Base-by-base conservation (phyloP, 2,329 filamentous ascomycete genomes). In the Annulohypoxylon truncatum region DNA sequence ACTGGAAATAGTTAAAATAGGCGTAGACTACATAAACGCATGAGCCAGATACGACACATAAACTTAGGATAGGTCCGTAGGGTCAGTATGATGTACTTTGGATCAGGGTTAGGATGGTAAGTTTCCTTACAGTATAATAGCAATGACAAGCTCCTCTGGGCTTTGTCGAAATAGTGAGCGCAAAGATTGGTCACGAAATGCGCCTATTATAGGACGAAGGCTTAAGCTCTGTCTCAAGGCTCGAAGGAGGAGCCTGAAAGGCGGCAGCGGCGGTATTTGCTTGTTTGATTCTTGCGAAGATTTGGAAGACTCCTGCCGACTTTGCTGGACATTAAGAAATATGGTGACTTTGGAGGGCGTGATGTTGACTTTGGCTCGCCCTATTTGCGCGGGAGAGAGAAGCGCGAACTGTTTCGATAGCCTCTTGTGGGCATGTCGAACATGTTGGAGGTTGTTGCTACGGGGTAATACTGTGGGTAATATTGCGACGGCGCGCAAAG, bases 1-100 rank as follows among this genome's bases (percentile, higher is more conserved):
- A 81, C 73, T 87, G 83, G 75, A 88, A 88, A 69, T 85, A 85
- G 69, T 79, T 79, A 67, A 86, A 84, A 77, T 87, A 88, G 51
- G 83, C 76, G 64, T 78, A 79, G 33, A 77, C 68, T 22, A 79
- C 76, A 70, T 83, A 84, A 24, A 73, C 74, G 7, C 77, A 66
- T n/a, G 79, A 72, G 44, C 73, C 76, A 15, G 74, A 70, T 9
- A 76, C 67, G 10, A 69, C 76, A 6, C 72, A 73, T 28, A 84
- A 74, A 28, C 82, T 84, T 70, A 4, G 38, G 6, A 51, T 15
- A 46, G 46, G n/a, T 12, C 24, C 47, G 22, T 15, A 5, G 12
- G 13, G 66, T 79, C 52, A 80, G 72, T 59, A 59, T 38, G 31
- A 22, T 20, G 7, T 22, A 35, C 26, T 24, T 12, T 24, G 4